phyloP scores from a whole-genome alignment of 2,329 filamentous ascomycete genomes.

The Monosporascus sp. region DNA sequence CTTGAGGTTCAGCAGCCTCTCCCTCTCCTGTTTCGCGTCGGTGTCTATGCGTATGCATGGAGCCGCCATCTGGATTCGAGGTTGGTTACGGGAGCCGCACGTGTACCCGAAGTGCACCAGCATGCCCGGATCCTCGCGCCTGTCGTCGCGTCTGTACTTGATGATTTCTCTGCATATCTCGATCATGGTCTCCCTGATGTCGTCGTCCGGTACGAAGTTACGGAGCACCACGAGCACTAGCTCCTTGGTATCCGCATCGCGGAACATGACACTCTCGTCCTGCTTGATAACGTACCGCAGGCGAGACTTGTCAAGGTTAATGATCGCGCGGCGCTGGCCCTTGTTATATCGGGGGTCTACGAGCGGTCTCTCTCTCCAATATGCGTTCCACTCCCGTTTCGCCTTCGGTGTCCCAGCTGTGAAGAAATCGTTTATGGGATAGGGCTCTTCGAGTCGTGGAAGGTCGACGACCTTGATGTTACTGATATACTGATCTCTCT shows the following conservation, averaged over 20 bases:
- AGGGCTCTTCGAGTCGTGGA: slow-evolving; percentile 2
- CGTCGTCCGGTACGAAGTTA: slow-evolving; percentile 12
- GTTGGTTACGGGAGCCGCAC: slow-evolving; percentile 5
- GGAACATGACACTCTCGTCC: slow-evolving; percentile 18
- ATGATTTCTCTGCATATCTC: slow-evolving; percentile 10
- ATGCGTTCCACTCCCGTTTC: slow-evolving; percentile 6
- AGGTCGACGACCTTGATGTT: slow-evolving; percentile 6
- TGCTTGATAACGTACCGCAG: slow-evolving; percentile 12
- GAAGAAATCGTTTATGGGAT: slow-evolving; percentile 7
- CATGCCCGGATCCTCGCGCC: slow-evolving; percentile 8
- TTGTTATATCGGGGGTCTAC: slow-evolving; percentile 6
- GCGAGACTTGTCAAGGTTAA: slow-evolving; percentile 5
- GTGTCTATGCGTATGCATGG: slow-evolving; percentile 1
- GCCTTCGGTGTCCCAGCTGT: slow-evolving; percentile 8
- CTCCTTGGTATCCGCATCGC: slow-evolving; percentile 15
- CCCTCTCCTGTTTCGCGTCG: not conserved
- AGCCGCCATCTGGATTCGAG: slow-evolving; percentile 6
- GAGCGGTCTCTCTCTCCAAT: slow-evolving; percentile 5
- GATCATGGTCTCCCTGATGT: slow-evolving; percentile 8
- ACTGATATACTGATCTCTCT: slow-evolving; percentile 4
- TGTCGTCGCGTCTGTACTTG: slow-evolving; percentile 4
- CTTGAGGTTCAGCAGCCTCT: slow-evolving; percentile 5
- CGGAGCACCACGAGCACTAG: slow-evolving; percentile 16
- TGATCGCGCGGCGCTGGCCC: slow-evolving; percentile 5
- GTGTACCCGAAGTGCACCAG: slow-evolving; percentile 17